phyloP scores from a whole-genome alignment of 306 rosid genomes.

The Glycine soja region DNA sequence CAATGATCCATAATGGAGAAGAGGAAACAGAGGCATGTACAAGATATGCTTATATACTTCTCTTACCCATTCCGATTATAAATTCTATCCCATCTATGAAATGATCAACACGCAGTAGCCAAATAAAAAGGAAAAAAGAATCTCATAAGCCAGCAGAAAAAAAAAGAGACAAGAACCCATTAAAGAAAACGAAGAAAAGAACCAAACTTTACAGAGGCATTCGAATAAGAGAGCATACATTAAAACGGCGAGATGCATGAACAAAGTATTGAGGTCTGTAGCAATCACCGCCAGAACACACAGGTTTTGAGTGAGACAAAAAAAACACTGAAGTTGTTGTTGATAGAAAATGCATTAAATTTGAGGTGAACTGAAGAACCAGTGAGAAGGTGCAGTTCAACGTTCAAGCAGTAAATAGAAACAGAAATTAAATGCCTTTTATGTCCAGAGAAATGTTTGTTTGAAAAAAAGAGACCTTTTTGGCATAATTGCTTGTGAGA shows the following conservation, averaged over 20 bases:
- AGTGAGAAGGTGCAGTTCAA: slow-evolving; percentile 20
- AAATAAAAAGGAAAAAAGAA: background rate
- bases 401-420: slow-evolving; percentile 1
- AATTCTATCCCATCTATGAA: background rate
- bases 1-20: background rate
- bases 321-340: background rate
- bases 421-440: slow-evolving; percentile 16
- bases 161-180: background rate
- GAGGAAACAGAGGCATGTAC: background rate
- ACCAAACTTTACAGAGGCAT: slow-evolving; percentile 12
- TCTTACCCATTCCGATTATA: background rate
- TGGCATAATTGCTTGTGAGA: slow-evolving; percentile 27
- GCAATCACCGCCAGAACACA: slow-evolving; percentile 5
- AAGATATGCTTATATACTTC: background rate
- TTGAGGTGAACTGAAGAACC: background rate
- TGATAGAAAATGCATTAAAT: background rate
- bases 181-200: background rate
- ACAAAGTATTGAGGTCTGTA: slow-evolving; percentile 29
- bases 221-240: slow-evolving; percentile 39
- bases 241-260: slow-evolving; percentile 41
- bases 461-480: background rate
- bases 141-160: background rate
- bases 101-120: slow-evolving; percentile 6
- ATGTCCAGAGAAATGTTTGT: background rate
- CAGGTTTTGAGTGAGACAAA: background rate